Evolutionary conservation across 1,284 basidiomycete genomes (phyloP).

Genomic region (Microbotryum lychnidis-dioicae): DNA sequence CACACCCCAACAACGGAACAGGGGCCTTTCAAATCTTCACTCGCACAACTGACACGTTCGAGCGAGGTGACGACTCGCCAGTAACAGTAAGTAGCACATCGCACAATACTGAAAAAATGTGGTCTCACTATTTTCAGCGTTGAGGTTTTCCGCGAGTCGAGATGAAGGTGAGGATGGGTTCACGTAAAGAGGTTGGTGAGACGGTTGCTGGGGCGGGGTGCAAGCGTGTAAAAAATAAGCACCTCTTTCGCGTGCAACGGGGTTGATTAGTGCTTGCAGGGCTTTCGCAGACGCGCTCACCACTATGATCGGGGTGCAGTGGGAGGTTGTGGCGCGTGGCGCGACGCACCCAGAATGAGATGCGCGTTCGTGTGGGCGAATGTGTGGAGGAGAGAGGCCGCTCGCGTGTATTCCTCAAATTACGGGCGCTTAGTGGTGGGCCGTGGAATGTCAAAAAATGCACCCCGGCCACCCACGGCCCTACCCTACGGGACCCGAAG

Average conservation of each 20-base stretch:
- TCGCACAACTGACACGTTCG: not conserved
- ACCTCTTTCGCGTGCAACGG: too few relatives aligned
- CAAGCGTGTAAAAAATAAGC: too few relatives aligned
- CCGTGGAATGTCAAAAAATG: not conserved
- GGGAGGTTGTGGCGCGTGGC: not conserved
- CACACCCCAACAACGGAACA: too few relatives aligned
- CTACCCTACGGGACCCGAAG: not conserved
- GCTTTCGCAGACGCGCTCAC: too few relatives aligned
- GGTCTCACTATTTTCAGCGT: not conserved
- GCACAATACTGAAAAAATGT: not conserved
- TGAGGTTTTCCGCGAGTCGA: too few relatives aligned
- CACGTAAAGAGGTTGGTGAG: too few relatives aligned
- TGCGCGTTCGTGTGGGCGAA: not conserved
- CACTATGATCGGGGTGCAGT: too few relatives aligned
- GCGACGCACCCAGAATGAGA: not conserved
- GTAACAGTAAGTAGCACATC: not conserved
- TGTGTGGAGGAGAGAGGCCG: not conserved
- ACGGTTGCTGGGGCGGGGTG: too few relatives aligned
- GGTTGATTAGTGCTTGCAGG: too few relatives aligned
- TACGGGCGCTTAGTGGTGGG: not conserved
- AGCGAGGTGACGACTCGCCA: not conserved
- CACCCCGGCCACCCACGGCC: not conserved
- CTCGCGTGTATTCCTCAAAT: not conserved
- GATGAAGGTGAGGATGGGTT: too few relatives aligned
- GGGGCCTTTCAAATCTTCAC: too few relatives aligned